phyloP scores from a whole-genome alignment of 345 rosid species.

The Viola odorata region DNA sequence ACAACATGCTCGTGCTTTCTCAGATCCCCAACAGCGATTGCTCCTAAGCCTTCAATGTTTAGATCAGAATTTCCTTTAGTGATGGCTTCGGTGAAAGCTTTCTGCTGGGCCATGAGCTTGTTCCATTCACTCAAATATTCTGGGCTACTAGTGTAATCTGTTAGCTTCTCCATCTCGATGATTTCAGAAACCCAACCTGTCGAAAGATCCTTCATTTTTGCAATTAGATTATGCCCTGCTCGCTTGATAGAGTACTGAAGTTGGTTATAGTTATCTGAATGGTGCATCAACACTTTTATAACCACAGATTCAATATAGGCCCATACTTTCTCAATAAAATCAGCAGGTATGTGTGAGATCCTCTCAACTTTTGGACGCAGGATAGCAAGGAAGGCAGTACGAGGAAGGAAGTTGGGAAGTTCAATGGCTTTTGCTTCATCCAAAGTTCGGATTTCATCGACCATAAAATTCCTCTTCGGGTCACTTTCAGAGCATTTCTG shows the following conservation, averaged over 20 bases:
- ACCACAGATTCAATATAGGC: constrained; percentile 17
- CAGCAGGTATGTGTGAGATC: constrained; percentile 9
- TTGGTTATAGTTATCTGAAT: constrained; percentile 19
- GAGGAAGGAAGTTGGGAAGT: constrained; percentile 36
- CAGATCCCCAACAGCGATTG: constrained; percentile 3
- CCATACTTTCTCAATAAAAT: constrained; percentile 22
- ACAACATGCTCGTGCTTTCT: neutral
- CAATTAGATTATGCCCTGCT: constrained; percentile 21
- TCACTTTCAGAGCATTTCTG: neutral
- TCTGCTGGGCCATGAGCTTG: constrained; percentile 13
- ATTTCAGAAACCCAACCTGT: constrained; percentile 22
- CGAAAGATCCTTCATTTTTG: constrained; percentile 28
- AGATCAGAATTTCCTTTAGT: too few species aligned
- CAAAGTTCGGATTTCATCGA: constrained; percentile 24
- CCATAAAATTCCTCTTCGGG: constrained; percentile 2
- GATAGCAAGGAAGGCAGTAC: constrained; percentile 15
- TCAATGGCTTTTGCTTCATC: constrained; percentile 30
- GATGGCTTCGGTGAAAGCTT: constrained; percentile 7
- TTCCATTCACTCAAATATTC: constrained; percentile 28
- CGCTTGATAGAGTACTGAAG: constrained; percentile 14
- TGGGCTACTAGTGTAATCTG: constrained; percentile 29
- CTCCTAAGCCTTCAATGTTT: constrained; percentile 6
- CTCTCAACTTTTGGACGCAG: constrained; percentile 21
- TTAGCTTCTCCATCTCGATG: constrained; percentile 32
- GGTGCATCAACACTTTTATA: constrained; percentile 11